A percentile compares a stretch with the other conserved stretches of the same genome.
Conservation (phyloP, 805 yeast species). For the Lachancea sp. region DNA sequence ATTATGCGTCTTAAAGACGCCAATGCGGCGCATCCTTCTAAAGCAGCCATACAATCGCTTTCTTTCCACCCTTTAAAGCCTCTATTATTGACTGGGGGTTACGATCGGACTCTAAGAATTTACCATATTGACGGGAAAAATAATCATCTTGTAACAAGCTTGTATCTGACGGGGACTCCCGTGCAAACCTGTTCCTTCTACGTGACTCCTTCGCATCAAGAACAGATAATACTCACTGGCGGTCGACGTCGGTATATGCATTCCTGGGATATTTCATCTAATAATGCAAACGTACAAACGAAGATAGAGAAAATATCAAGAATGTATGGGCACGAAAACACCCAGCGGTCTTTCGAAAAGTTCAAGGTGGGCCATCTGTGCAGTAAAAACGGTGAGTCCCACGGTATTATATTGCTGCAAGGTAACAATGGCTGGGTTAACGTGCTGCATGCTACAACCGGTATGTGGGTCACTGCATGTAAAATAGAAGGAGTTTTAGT, state of each 20-base stretch:
- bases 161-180: conserved; percentile 74
- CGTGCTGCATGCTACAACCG: conserved; percentile 63
- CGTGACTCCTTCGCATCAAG: conserved; percentile 18
- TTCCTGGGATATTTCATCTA: conserved; percentile 71
- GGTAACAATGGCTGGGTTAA: conserved; percentile 94
- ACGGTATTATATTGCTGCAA: conserved; percentile 66
- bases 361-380: conserved; percentile 58
- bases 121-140: conserved; percentile 85
- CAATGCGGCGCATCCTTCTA: conserved; percentile 59
- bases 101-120: conserved; percentile 78
- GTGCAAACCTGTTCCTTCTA: conserved; percentile 56
- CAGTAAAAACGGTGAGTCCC: conserved; percentile 28
- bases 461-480: conserved; percentile 83
- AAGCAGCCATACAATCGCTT: conserved; percentile 77
- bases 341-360: conserved; percentile 81
- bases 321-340: conserved; percentile 83
- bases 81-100: conserved; percentile 82
- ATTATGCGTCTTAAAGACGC: conserved; percentile 86
- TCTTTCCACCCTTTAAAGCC: conserved; percentile 79
- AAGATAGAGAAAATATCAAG: conserved; percentile 77
- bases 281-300: conserved; percentile 17
- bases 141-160: conserved; percentile 75
- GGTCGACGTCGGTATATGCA: conserved; percentile 91
- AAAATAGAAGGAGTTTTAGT: conserved; percentile 82
- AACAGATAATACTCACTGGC: conserved; percentile 61